Base-by-base conservation (phyloP, 2,329 filamentous ascomycete genomes). In the Cladosporium sp. region DNA sequence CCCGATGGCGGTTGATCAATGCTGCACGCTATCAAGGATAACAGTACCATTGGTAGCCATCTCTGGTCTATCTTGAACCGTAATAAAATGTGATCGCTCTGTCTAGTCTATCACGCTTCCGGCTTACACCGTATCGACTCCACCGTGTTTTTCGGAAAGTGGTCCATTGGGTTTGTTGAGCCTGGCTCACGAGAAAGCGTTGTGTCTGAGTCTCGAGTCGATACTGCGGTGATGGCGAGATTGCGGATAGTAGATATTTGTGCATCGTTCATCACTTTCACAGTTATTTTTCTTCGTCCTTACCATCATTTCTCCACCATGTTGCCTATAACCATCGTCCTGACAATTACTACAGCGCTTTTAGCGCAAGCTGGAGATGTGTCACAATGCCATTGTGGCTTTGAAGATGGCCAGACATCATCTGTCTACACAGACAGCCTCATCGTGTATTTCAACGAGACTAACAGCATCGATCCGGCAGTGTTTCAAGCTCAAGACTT, bases 401-500 rank as follows among this genome's bases (percentile, higher is more conserved):
- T 74, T 59, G 73, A 72, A 61, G 76, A 80, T 61, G 43, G 60
- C 1, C 57, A 62, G 4, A 72, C 73, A 3, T 62, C 69, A 5
- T 61, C 71, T 9, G 57, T 77, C 19, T 79, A 73, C 57, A 80
- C 77, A 1, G 76, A 80, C 39, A 73, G 73, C n/a, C 67, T 76
- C n/a, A 74, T 79, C 38, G 69, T 76, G 6, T 80, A 79, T 64
- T 80, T 79, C 71, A 80, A 80, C 60, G 77, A 79, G 59, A 75
- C 76, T 4, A 61, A 63, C 7, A 25, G 20, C 63, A 58, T 47
- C 55, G 74, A 30, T 68, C 71, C 34, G 14, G 50, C 61, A 1
- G 57, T 68, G 3, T 74, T 78, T 39, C 30, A 71, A 3, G 64
- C 70, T 5, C 69, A 77, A 57, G 63, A 73, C 8, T 80, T 73